phyloP scores from a whole-genome alignment of 495 filamentous ascomycete genomes.

The Friedmanniomyces endolithicus region DNA sequence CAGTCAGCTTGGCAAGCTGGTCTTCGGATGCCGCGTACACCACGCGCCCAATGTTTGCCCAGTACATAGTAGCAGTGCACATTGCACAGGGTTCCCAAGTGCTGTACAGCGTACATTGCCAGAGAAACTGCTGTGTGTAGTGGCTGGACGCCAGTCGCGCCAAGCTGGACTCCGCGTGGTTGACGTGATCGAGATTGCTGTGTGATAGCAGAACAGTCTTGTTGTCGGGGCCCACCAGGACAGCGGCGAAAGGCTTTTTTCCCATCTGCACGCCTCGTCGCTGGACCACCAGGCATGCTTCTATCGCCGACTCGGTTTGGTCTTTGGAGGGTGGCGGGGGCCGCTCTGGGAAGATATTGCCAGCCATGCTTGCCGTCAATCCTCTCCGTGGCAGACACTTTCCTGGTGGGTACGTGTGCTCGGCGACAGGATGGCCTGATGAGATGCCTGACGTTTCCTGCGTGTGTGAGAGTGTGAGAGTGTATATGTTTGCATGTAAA shows the following conservation, averaged over 20 bases:
- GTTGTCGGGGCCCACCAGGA: conserved; percentile 39
- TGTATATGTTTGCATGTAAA: too few species aligned
- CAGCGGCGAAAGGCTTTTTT: conserved; percentile 40
- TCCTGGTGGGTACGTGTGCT: background rate
- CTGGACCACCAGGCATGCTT: conserved; percentile 34
- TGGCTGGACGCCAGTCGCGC: conserved; percentile 41
- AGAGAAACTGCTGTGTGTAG: conserved; percentile 38
- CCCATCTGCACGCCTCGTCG: conserved; percentile 30
- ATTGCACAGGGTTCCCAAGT: conserved; percentile 49
- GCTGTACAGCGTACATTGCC: conserved; percentile 38
- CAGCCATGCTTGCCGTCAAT: background rate
- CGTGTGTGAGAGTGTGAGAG: too few species aligned
- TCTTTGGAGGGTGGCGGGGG: conserved; percentile 24
- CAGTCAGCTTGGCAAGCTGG: conserved; percentile 34
- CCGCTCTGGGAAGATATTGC: conserved; percentile 11
- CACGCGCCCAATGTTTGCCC: conserved; percentile 44
- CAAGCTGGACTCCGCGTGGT: conserved; percentile 41
- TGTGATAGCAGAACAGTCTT: conserved; percentile 36
- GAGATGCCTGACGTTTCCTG: too few species aligned
- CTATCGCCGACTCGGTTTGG: conserved; percentile 31
- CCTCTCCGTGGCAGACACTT: too few species aligned
- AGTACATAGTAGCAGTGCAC: conserved; percentile 40
- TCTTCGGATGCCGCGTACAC: conserved; percentile 43
- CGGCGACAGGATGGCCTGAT: too few species aligned
- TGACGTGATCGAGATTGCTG: conserved; percentile 43